Evolutionary conservation across 1,284 basidiomycete species (phyloP), one percentile per base, ranked within the genome.

Genomic region (Melanopsichium pennsylvanicum): DNA sequence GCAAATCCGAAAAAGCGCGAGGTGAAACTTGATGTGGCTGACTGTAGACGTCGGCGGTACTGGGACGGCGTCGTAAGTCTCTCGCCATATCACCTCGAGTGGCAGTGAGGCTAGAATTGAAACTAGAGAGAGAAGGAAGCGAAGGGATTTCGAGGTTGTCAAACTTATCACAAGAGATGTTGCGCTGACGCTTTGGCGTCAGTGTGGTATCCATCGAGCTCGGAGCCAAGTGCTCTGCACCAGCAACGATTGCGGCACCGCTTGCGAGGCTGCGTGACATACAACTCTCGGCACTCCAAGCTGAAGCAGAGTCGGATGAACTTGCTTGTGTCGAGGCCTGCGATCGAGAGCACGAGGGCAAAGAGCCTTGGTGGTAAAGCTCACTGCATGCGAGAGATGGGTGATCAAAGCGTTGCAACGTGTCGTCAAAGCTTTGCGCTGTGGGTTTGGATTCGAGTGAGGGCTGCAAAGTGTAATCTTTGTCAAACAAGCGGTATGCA

Each of bases 401-500:
- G 15, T 43, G 59, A 9, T 42, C 52, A 23, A 26, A 36, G 16
- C 32, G 34, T n/a, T 45, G 41, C 12, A 16, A 21, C 12, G n/a
- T n/a, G n/a, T n/a, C n/a, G n/a, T n/a, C n/a, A n/a, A n/a, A n/a
- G n/a, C n/a, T n/a, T n/a, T n/a, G n/a, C n/a, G 23, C 6, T 11
- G 35, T 13, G 11, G 19, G 18, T 8, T n/a, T n/a, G n/a, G 49
- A 27, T 7, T 25, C 19, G 2, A 25, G 3, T 2, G 42, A 23
- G 8, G 43, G 31, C 36, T 68, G 48, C 18, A 73, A 44, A 10
- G 48, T 58, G 38, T 73, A 73, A 18, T 55, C 52, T 29, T 59
- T 52, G 27, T 59, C 47, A 19, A 75, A 75, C 36, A 57, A 67
- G 23, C 61, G 54, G 18, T 62, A 62, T 10, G 72, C 67, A 8